phyloP scores from a whole-genome alignment of 2,329 filamentous ascomycete genomes.

The Pseudocercospora vitis region DNA sequence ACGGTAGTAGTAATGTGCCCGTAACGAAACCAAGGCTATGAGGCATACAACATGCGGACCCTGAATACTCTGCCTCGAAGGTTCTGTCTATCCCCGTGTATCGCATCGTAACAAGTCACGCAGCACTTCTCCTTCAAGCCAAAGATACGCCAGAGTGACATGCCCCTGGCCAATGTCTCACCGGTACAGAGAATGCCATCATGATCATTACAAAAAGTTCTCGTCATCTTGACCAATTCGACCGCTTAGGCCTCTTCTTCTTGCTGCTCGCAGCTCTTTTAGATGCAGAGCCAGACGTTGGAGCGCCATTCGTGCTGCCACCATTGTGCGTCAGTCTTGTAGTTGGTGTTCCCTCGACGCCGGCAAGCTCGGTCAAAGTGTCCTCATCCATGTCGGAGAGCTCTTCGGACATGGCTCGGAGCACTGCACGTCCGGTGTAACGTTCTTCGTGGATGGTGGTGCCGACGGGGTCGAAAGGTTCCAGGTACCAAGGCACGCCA shows the following conservation, averaged over 20 bases:
- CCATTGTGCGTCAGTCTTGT: constrained; percentile 11
- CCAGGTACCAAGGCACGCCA: constrained; percentile 85
- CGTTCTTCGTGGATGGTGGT: constrained; percentile 77
- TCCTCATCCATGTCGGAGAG: constrained; percentile 91
- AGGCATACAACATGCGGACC: no score
- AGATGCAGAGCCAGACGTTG: not conserved
- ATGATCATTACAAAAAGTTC: not conserved
- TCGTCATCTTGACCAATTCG: constrained; percentile 17
- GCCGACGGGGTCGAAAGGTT: constrained; percentile 74
- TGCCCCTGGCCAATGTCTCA: not conserved
- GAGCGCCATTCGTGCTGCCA: constrained; percentile 5
- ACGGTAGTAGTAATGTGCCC: not conserved
- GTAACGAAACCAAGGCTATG: constrained; percentile 19
- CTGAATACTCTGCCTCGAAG: not conserved
- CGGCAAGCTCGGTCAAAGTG: constrained; percentile 65
- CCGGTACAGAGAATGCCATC: not conserved
- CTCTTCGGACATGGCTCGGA: constrained; percentile 70
- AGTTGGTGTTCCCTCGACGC: constrained; percentile 23
- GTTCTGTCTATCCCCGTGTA: not conserved
- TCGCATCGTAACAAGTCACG: not conserved
- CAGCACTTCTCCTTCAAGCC: not conserved
- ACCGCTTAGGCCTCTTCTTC: constrained; percentile 18
- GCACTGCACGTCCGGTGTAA: constrained; percentile 71
- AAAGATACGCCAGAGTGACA: not conserved
- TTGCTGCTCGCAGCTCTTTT: constrained; percentile 10